These are phyloP conservation scores for Zygoascus flipseniorum DNA, from an alignment of 805 yeast species.

Conservation along the genomic window DNA sequence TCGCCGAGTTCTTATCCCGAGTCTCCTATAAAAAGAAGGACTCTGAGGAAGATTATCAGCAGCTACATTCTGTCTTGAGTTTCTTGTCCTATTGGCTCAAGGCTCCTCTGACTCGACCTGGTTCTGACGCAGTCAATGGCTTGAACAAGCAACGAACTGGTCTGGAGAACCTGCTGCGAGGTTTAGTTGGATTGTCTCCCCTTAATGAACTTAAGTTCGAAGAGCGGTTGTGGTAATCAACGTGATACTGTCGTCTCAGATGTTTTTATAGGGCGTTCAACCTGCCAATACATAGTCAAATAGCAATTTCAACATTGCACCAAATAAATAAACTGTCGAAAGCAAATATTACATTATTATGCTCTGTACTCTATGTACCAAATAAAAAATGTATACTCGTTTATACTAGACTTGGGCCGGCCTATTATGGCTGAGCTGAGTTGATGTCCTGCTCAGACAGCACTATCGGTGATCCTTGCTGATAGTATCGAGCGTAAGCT, in stretches of 20 bases:
- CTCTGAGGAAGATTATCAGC: slow-evolving; percentile 41
- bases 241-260: not conserved
- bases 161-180: slow-evolving; percentile 81
- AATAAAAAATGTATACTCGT: too few relatives aligned
- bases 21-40: slow-evolving; percentile 62
- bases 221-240: slow-evolving; percentile 53
- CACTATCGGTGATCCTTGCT: not conserved
- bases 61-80: slow-evolving; percentile 76
- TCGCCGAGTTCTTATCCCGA: slow-evolving; percentile 84
- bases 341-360: too few relatives aligned
- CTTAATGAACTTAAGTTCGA: slow-evolving; percentile 89
- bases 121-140: slow-evolving; percentile 84
- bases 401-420: too few relatives aligned
- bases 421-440: not conserved
- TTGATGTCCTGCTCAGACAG: not conserved
- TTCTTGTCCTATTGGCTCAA: slow-evolving; percentile 92
- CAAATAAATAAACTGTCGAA: too few relatives aligned
- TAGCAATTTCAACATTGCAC: too few relatives aligned
- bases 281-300: too few relatives aligned
- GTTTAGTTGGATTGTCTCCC: slow-evolving; percentile 83
- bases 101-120: slow-evolving; percentile 91
- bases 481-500: slow-evolving; percentile 2
- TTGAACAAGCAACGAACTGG: slow-evolving; percentile 92
- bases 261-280: too few relatives aligned
- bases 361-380: too few relatives aligned